Conservation (phyloP, 2,329 filamentous ascomycete species). For the Didymellaceae sp. region DNA sequence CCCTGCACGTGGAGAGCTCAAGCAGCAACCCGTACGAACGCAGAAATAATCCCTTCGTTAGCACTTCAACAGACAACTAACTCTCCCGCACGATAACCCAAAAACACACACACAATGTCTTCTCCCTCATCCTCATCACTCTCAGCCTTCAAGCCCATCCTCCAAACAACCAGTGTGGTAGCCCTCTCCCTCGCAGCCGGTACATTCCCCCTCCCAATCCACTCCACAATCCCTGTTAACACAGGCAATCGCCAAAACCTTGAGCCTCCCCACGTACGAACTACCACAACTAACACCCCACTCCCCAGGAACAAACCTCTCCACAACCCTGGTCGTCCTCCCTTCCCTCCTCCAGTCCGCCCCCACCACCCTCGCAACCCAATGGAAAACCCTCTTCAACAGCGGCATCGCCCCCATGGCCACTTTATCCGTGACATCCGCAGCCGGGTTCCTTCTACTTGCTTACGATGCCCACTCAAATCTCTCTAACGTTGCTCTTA, state of each 20-base stretch:
- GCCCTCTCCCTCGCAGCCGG: conserved; percentile 15
- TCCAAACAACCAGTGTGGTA: conserved; percentile 31
- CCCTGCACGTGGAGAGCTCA: too few relatives aligned
- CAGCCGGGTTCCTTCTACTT: conserved; percentile 23
- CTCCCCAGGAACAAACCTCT: conserved; percentile 26
- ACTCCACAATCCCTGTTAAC: background rate
- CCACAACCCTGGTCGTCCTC: conserved; percentile 24
- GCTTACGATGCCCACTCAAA: background rate
- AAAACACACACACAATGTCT: background rate
- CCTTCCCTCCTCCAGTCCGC: conserved; percentile 23
- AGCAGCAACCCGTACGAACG: too few relatives aligned
- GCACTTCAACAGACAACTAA: background rate
- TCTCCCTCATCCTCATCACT: background rate
- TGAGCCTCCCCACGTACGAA: too few relatives aligned
- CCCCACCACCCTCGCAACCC: conserved; percentile 16
- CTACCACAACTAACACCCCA: background rate
- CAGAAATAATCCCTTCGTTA: too few relatives aligned
- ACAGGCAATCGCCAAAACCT: too few relatives aligned
- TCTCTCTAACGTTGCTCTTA: background rate
- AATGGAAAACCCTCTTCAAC: conserved; percentile 32
- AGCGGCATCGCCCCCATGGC: conserved; percentile 27
- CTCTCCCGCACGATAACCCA: background rate
- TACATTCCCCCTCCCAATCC: background rate
- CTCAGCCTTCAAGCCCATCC: conserved; percentile 3
- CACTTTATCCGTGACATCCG: conserved; percentile 20